These are phyloP conservation scores for Thermochaetoides dissita DNA, from an alignment of 2,329 filamentous ascomycete species.

Conservation along the genomic window DNA sequence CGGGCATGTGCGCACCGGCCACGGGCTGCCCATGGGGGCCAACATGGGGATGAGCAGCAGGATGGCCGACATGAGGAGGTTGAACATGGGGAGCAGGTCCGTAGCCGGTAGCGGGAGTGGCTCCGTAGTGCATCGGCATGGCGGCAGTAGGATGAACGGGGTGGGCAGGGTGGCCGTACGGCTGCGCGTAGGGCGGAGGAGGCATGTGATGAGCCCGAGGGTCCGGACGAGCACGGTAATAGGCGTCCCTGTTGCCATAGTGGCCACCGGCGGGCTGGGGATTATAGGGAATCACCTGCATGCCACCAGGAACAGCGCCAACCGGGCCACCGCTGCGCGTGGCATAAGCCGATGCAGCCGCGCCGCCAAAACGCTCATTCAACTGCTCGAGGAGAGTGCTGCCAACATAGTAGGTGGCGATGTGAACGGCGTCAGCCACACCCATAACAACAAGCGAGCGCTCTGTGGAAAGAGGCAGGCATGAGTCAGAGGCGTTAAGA, in stretches of 20 bases:
- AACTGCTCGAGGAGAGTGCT: constrained; percentile 96
- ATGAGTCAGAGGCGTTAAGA: constrained; percentile 90
- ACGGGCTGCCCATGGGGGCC: constrained; percentile 64
- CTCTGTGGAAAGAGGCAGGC: constrained; percentile 86
- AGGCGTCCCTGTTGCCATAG: constrained; percentile 82
- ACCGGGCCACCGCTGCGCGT: constrained; percentile 87
- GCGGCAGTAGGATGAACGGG: constrained; percentile 48
- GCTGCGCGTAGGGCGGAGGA: constrained; percentile 56
- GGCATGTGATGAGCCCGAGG: constrained; percentile 62
- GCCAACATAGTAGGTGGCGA: constrained; percentile 96
- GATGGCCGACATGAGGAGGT: constrained; percentile 54
- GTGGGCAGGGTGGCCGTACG: constrained; percentile 50
- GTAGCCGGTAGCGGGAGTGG: constrained; percentile 57
- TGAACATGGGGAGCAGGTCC: constrained; percentile 68
- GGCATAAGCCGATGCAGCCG: constrained; percentile 93
- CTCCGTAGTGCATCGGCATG: constrained; percentile 67
- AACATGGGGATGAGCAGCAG: constrained; percentile 49
- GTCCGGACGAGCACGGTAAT: constrained; percentile 60
- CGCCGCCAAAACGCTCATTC: constrained; percentile 89
- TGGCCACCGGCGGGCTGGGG: constrained; percentile 86
- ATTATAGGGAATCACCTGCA: constrained; percentile 98
- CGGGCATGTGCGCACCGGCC: constrained; percentile 47
- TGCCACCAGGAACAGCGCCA: constrained; percentile 85
- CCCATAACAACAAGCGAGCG: constrained; percentile 96
- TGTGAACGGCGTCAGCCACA: constrained; percentile 95